These are phyloP conservation scores for Ogataea methanolica DNA, from an alignment of 805 yeast genomes.

Conservation along the genomic window DNA sequence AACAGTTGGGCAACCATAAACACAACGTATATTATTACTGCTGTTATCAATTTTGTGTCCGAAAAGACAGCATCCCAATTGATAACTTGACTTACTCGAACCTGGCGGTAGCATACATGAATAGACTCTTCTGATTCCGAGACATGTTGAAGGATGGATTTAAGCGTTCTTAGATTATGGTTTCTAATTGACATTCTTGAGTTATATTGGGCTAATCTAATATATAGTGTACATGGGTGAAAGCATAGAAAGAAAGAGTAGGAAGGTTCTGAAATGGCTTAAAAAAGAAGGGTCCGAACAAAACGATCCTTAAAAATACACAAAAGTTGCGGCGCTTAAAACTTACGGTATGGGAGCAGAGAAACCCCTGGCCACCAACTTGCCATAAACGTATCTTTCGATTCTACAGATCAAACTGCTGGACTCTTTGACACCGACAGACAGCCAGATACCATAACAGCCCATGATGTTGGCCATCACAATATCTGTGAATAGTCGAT, in stretches of 20 bases:
- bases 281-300: too few relatives aligned
- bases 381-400: constrained; percentile 38
- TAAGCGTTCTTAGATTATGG: background rate
- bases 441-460: constrained; percentile 76
- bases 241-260: too few relatives aligned
- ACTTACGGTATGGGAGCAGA: constrained; percentile 1
- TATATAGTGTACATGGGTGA: background rate
- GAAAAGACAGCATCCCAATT: constrained; percentile 26
- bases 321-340: background rate
- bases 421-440: constrained; percentile 65
- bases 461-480: constrained; percentile 95
- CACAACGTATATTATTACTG: constrained; percentile 16
- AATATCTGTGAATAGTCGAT: constrained; percentile 85
- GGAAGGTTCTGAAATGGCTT: too few relatives aligned
- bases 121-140: constrained; percentile 6
- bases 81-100: constrained; percentile 14
- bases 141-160: background rate
- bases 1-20: constrained; percentile 24
- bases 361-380: constrained; percentile 2
- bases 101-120: too few relatives aligned
- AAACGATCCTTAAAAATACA: background rate
- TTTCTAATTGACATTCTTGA: background rate
- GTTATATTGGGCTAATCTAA: background rate
- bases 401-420: constrained; percentile 45
- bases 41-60: constrained; percentile 14